Conservation (phyloP, 345 rosid species). For the Pistacia vera region DNA sequence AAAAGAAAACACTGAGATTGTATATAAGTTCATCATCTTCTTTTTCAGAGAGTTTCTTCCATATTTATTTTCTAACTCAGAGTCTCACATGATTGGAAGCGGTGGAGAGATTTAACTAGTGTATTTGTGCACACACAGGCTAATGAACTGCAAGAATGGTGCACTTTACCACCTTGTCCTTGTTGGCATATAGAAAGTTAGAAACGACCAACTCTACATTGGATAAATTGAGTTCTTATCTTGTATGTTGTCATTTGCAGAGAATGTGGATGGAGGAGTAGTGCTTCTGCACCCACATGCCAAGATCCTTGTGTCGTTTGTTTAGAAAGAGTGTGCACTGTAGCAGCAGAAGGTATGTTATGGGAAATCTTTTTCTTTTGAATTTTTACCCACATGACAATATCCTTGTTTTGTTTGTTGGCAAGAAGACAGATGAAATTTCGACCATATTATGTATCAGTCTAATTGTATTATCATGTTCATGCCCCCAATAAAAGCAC, state of each 20-base stretch:
- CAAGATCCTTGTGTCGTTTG: slow-evolving; percentile 88
- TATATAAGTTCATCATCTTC: too few relatives aligned
- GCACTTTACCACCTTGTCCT: background rate
- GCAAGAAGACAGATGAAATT: background rate
- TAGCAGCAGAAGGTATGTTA: slow-evolving; percentile 73
- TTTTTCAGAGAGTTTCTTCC: too few relatives aligned
- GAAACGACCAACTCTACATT: background rate
- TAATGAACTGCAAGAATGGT: background rate
- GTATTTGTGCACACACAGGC: background rate
- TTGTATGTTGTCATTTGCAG: slow-evolving; percentile 39
- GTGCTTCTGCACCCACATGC: slow-evolving; percentile 47
- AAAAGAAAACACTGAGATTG: too few relatives aligned
- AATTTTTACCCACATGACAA: slow-evolving; percentile 43
- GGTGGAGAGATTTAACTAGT: too few relatives aligned
- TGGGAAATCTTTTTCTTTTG: background rate
- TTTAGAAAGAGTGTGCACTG: slow-evolving; percentile 81
- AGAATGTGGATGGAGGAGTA: slow-evolving; percentile 87
- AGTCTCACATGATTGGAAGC: too few relatives aligned
- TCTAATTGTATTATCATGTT: background rate
- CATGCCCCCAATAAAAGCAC: background rate
- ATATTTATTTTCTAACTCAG: too few relatives aligned
- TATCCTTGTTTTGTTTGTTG: slow-evolving; percentile 65
- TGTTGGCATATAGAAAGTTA: background rate
- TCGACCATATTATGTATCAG: too few relatives aligned
- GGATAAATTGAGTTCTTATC: background rate